phyloP scores from a whole-genome alignment of 495 filamentous ascomycete species.

The Penicillium angulare region DNA sequence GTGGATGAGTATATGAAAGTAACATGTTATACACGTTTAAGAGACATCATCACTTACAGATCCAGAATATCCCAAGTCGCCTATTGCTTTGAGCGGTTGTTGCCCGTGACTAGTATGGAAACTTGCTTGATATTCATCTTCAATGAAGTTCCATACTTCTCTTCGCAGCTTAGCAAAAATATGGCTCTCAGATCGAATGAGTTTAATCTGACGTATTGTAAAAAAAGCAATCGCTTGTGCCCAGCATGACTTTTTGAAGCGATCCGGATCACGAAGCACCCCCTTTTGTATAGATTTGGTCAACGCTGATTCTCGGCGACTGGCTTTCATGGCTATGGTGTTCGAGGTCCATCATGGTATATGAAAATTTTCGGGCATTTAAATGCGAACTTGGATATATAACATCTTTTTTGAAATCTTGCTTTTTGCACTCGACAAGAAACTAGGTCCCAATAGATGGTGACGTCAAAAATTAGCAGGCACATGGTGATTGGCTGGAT shows the following conservation, averaged over 20 bases:
- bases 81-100: constrained; percentile 43
- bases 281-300: constrained; percentile 36
- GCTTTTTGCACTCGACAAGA: not conserved
- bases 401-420: not conserved
- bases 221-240: constrained; percentile 36
- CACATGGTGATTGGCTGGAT: not conserved
- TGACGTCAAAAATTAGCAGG: constrained; percentile 20
- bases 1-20: no score
- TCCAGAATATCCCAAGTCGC: constrained; percentile 60
- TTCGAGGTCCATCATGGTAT: no score
- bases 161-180: constrained; percentile 31
- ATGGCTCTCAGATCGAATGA: constrained; percentile 28
- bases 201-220: constrained; percentile 31
- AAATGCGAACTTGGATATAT: not conserved
- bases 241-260: constrained; percentile 25
- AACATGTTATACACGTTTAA: no score
- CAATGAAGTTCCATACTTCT: constrained; percentile 50
- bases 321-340: no score
- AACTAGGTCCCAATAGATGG: not conserved
- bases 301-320: constrained; percentile 30
- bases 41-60: constrained; percentile 35
- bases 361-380: no score
- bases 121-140: constrained; percentile 52
- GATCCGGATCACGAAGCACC: constrained; percentile 28
- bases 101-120: constrained; percentile 42